Evolutionary conservation across 139 green algal species (phyloP), one percentile per base, ranked within the genome.

Genomic region (Asterochloris erici): DNA sequence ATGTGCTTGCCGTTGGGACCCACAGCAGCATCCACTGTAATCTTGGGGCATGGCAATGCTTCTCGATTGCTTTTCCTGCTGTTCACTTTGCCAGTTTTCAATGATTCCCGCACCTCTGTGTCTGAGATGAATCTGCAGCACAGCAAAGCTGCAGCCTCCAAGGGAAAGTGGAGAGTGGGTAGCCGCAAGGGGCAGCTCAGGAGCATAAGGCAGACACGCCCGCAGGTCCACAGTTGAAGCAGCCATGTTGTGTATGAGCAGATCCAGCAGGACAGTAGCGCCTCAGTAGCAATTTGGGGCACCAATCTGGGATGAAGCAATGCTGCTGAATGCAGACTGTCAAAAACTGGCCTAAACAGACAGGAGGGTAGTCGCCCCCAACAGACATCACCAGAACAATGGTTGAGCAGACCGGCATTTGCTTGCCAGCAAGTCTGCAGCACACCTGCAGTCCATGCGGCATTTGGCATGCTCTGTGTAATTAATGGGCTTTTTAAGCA

Each of bases 361-460:
- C n/a, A n/a, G n/a, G n/a, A n/a, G n/a, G n/a, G n/a, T n/a, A n/a
- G n/a, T n/a, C n/a, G n/a, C n/a, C n/a, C n/a, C n/a, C n/a, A n/a
- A n/a, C n/a, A n/a, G n/a, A n/a, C n/a, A 54, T 54, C 38, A 54
- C 6, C 38, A 54, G 6, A 6, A 2, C 6, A 54, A 10, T 10
- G 38, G 38, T 54, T 10, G 74, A 16, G 19, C 47, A 71, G 23
- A 17, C 38, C n/a, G 12, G 61, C n/a, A 28, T 19, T 63, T n/a
- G 21, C 24, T 62, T 73, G 70, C 1, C 15, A 64, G 21, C 16
- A 23, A 28, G 15, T 14, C n/a, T 28, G 68, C 26, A 47, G 0
- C 81, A 47, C 63, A 89, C 74, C 88, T 78, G 83, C 88, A 91
- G 29, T 91, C 88, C 86, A 91, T 91, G 62, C 88, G 78, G 81